Evolutionary conservation across 1,284 basidiomycete genomes (phyloP).

Genomic region (Cryptococcus sp.): DNA sequence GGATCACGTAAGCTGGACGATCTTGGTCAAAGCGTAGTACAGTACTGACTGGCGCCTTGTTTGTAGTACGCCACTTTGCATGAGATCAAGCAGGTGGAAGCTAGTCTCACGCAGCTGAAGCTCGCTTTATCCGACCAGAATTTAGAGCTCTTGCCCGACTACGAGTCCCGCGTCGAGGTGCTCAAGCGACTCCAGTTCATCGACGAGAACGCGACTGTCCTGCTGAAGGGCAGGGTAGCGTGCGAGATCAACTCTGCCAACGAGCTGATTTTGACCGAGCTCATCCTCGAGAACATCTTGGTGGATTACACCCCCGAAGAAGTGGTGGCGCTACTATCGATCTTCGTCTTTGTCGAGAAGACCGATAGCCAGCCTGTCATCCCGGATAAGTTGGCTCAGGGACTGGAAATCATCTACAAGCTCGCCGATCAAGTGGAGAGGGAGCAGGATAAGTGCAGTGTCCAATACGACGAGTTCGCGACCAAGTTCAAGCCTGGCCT

Average conservation of each 20-base stretch:
- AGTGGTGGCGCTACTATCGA: constrained; percentile 93
- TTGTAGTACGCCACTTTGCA: constrained; percentile 73
- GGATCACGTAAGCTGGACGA: constrained; percentile 61
- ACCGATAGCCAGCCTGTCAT: constrained; percentile 82
- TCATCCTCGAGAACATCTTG: constrained; percentile 93
- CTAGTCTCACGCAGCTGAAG: constrained; percentile 73
- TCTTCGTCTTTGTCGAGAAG: constrained; percentile 98
- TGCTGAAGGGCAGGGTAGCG: constrained; percentile 94
- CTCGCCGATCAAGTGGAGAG: constrained; percentile 82
- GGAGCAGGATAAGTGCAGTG: constrained; percentile 76
- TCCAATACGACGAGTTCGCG: constrained; percentile 74
- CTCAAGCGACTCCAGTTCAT: constrained; percentile 90
- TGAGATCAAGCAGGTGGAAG: constrained; percentile 69
- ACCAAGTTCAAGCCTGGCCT: constrained; percentile 81
- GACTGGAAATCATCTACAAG: constrained; percentile 72
- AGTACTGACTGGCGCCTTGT: neutral
- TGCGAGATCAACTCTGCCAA: constrained; percentile 99
- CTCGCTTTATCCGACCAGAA: constrained; percentile 92
- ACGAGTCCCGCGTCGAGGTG: constrained; percentile 89
- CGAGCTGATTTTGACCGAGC: constrained; percentile 91
- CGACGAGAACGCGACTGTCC: constrained; percentile 88
- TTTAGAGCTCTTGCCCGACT: constrained; percentile 93
- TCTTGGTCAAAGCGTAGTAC: neutral
- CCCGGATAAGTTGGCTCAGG: constrained; percentile 68
- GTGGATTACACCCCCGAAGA: constrained; percentile 90